These are phyloP conservation scores for Ascochyta lentis DNA, from an alignment of 2,329 filamentous ascomycete genomes.

Conservation along the genomic window DNA sequence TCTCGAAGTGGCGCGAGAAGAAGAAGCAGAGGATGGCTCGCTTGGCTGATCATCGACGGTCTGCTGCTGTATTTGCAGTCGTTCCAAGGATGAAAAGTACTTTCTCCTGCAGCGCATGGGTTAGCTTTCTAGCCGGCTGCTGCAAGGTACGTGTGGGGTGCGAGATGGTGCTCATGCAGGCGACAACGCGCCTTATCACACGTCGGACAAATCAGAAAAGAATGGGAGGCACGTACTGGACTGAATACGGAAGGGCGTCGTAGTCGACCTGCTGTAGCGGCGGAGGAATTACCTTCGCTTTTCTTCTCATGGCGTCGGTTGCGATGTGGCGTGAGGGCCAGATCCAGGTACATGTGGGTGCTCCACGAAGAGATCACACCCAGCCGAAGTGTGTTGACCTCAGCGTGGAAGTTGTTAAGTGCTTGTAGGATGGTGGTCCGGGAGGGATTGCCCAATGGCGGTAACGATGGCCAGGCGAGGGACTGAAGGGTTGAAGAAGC, in stretches of 20 bases:
- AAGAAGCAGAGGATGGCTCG: conserved; percentile 29
- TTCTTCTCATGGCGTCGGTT: conserved; percentile 39
- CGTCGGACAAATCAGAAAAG: conserved; percentile 22
- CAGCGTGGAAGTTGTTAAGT: conserved; percentile 12
- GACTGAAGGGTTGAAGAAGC: conserved; percentile 10
- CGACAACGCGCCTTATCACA: conserved; percentile 32
- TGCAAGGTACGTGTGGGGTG: conserved; percentile 44
- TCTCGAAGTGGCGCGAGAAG: conserved; percentile 31
- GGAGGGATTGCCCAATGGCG: conserved; percentile 16
- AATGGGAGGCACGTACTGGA: conserved; percentile 49
- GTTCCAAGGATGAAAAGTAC: conserved; percentile 77
- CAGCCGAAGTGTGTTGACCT: conserved; percentile 22
- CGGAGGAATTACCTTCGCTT: conserved; percentile 28
- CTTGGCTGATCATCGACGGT: conserved; percentile 30
- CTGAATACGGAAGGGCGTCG: conserved; percentile 50
- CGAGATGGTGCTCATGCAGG: conserved; percentile 34
- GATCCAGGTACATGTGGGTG: conserved; percentile 19
- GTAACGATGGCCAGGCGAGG: conserved; percentile 6
- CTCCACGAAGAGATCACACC: conserved; percentile 16
- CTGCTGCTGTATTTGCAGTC: conserved; percentile 68
- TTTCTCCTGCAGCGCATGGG: conserved; percentile 54
- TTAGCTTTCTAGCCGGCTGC: conserved; percentile 28
- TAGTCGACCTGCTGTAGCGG: conserved; percentile 49
- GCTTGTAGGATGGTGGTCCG: conserved; percentile 16
- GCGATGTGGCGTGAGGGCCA: conserved; percentile 18